Conservation (phyloP, 305 asterid genomes). For the Fraxinus baroniana region DNA sequence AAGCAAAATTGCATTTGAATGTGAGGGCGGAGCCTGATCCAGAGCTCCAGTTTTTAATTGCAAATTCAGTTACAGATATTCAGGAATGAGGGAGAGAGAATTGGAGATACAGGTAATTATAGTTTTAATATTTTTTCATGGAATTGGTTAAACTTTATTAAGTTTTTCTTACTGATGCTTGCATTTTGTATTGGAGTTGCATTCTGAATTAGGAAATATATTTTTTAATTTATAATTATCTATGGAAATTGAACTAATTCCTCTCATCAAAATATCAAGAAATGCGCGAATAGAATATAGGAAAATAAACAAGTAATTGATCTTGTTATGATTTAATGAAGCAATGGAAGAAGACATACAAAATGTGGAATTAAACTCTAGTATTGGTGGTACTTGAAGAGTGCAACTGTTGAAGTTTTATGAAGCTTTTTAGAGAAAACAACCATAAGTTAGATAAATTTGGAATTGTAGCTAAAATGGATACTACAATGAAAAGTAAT, state of each 20-base stretch:
- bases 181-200: background rate
- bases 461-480: background rate
- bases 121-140: background rate
- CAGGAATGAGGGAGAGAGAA: slow-evolving; percentile 42
- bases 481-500: background rate
- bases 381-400: background rate
- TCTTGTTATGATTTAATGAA: background rate
- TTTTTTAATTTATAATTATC: too few species aligned
- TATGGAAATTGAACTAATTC: background rate
- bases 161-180: background rate
- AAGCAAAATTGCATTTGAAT: slow-evolving; percentile 48
- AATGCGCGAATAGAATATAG: background rate
- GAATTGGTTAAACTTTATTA: background rate
- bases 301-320: background rate
- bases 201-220: background rate
- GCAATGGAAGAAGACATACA: background rate
- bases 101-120: slow-evolving; percentile 71
- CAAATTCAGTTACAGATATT: slow-evolving; percentile 65
- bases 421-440: background rate
- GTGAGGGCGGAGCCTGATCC: slow-evolving; percentile 87
- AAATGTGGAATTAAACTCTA: background rate
- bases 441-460: too few species aligned
- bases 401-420: background rate
- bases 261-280: background rate
- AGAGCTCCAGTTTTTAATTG: slow-evolving; percentile 82